phyloP scores from a whole-genome alignment of 2,329 filamentous ascomycete genomes.

The Xylaria sp. region DNA sequence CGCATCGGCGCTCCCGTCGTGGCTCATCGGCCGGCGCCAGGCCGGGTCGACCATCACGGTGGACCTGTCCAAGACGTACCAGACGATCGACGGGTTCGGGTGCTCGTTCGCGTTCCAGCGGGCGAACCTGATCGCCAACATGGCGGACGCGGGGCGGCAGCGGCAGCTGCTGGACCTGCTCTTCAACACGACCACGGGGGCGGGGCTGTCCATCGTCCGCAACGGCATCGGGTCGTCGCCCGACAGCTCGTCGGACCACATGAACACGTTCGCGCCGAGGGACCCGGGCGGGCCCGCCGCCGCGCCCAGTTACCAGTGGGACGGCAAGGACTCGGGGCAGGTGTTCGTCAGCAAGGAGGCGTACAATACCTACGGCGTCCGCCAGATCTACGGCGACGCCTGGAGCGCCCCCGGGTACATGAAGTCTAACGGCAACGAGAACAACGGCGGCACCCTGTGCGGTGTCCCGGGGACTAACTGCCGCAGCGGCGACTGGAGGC shows the following conservation, averaged over 20 bases:
- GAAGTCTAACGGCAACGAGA: constrained; percentile 44
- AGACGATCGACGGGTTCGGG: constrained; percentile 51
- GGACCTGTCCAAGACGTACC: constrained; percentile 45
- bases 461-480: constrained; percentile 37
- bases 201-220: constrained; percentile 48
- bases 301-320: constrained; percentile 44
- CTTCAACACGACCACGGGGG: constrained; percentile 48
- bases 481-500: constrained; percentile 42
- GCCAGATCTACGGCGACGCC: constrained; percentile 42
- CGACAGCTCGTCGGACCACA: constrained; percentile 43
- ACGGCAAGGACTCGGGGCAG: constrained; percentile 48
- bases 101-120: constrained; percentile 49
- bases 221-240: constrained; percentile 49
- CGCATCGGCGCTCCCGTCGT: constrained; percentile 27
- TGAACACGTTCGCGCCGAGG: constrained; percentile 43
- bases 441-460: constrained; percentile 41
- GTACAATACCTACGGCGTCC: constrained; percentile 37
- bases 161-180: constrained; percentile 46
- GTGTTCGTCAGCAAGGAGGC: constrained; percentile 51
- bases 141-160: constrained; percentile 42
- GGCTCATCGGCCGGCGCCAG: constrained; percentile 27
- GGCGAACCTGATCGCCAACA: constrained; percentile 47
- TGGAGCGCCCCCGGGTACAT: constrained; percentile 47
- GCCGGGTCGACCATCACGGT: constrained; percentile 41
- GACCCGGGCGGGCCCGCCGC: constrained; percentile 41